These are phyloP conservation scores for Nasturtium officinale DNA, from an alignment of 345 rosid species.

Conservation along the genomic window DNA sequence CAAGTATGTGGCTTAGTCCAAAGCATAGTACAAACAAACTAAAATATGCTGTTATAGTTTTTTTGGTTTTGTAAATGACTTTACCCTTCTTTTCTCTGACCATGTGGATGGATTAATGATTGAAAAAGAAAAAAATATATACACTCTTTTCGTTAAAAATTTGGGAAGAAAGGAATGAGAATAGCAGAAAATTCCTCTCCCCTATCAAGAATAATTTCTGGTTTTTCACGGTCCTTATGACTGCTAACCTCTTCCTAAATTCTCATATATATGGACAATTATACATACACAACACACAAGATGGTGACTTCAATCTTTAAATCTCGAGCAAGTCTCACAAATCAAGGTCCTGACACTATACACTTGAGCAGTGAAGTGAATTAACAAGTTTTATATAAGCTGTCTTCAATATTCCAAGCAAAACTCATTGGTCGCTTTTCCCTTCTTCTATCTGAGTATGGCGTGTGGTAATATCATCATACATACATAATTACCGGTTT, in stretches of 20 bases:
- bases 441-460: constrained; percentile 8
- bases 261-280: neutral
- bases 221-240: neutral
- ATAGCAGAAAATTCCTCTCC: too few relatives aligned
- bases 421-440: neutral
- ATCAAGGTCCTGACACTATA: constrained; percentile 27
- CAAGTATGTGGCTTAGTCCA: constrained; percentile 63
- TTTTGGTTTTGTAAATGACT: neutral
- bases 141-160: too few relatives aligned
- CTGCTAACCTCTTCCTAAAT: constrained; percentile 8
- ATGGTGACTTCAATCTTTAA: constrained; percentile 14
- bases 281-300: neutral
- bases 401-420: constrained; percentile 24
- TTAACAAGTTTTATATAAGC: constrained; percentile 6
- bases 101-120: neutral
- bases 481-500: constrained; percentile 46
- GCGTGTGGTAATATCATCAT: constrained; percentile 6
- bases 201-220: too few relatives aligned
- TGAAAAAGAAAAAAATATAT: neutral
- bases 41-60: neutral
- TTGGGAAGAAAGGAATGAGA: too few relatives aligned
- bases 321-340: constrained; percentile 21
- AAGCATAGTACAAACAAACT: neutral
- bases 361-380: neutral
- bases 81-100: too few relatives aligned